Evolutionary conservation across 1,284 basidiomycete species (phyloP), one percentile per base, ranked within the genome.

Genomic region (Trametes versicolor): DNA sequence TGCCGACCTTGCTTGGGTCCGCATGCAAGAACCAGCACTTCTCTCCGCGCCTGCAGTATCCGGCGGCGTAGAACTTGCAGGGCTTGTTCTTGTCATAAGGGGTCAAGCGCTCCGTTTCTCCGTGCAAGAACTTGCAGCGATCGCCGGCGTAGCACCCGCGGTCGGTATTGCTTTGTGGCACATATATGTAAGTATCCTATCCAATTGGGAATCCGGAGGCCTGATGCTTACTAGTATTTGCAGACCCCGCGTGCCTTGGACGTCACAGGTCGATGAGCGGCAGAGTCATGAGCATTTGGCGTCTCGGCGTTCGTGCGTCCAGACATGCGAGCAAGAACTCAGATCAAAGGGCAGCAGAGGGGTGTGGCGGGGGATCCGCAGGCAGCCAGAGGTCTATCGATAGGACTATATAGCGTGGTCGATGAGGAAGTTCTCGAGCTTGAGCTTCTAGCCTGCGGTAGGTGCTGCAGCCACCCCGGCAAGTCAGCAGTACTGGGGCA

Each of bases 121-220:
- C 86, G 62, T 93, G 91, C 17, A 90, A 80, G 75, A 93, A 93
- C 81, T 91, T 93, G 86, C 91, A 93, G 12, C 75, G 75, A 62
- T 84, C 76, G 36, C 87, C 88, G 17, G 85, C 81, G 64, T 87
- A 90, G 76, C 92, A 93, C 15, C 92, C 91, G 57, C 88, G 79
- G 1, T 81, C 72, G 23, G 83, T 82, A 15, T 79, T 77, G 71
- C 72, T 72, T 48, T 21, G 13, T 5, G n/a, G 23, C 17, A 2
- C 17, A 17, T 19, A 43, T 43, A 7, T 23, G 32, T 66, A 32
- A 69, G 50, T 47, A 48, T 45, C 17, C 15, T 19, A 27, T 9
- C 9, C n/a, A 39, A 13, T 29, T 12, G 15, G 17, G 23, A 2
- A 4, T 23, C 15, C 27, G 2, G 37, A 2, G 21, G 19, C 5